Conservation (phyloP, 2,329 filamentous ascomycete species). For the Cercospora zeae-maydis region DNA sequence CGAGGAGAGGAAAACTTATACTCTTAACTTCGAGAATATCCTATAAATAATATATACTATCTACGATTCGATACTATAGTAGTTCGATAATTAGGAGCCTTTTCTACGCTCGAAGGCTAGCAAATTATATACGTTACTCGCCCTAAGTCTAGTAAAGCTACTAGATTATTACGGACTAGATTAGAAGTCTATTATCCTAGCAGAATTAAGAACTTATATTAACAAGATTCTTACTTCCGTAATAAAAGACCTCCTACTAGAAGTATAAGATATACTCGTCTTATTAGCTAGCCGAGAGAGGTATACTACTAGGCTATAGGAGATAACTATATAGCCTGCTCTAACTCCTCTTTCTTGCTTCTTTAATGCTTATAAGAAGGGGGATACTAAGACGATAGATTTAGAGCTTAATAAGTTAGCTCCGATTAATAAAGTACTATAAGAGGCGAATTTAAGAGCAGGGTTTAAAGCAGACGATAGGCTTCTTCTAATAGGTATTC, state of each 20-base stretch:
- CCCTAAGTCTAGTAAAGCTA: neutral
- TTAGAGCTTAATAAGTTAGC: neutral
- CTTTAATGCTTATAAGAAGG: neutral
- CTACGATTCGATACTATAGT: neutral
- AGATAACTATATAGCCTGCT: neutral
- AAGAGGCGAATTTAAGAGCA: neutral
- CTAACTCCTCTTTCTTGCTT: neutral
- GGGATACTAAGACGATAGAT: neutral
- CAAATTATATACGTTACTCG: neutral
- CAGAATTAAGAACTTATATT: neutral
- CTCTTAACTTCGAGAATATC: neutral
- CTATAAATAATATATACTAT: neutral
- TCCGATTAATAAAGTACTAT: neutral
- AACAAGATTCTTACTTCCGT: neutral
- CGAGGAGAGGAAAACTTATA: neutral
- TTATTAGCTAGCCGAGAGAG: neutral
- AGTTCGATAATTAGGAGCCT: neutral
- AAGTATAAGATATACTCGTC: neutral
- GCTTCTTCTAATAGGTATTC: neutral
- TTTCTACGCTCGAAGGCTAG: neutral
- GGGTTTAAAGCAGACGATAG: neutral
- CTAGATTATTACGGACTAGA: neutral
- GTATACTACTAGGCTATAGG: neutral
- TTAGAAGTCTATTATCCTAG: neutral
- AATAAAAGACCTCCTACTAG: neutral